Percentiles rank a stretch among this genome's conserved stretches.
These are phyloP conservation scores for Aspergillus ochraceus DNA, from an alignment of 2,329 filamentous ascomycete species.

Conservation along the genomic window DNA sequence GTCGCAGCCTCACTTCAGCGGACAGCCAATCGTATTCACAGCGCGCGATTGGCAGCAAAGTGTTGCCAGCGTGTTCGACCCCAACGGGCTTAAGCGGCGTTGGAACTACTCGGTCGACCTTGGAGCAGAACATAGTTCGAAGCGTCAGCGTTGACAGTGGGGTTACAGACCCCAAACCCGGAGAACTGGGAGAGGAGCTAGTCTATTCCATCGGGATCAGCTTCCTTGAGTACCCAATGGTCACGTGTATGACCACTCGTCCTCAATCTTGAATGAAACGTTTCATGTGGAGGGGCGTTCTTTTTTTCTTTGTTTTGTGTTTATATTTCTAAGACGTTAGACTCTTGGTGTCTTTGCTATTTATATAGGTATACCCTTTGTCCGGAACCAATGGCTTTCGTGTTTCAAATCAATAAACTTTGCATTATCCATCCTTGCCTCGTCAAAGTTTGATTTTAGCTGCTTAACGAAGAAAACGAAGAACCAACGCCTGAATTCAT, in stretches of 20 bases:
- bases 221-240: neutral
- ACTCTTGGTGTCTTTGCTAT: neutral
- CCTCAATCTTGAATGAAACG: too few species aligned
- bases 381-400: neutral
- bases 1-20: conserved; percentile 34
- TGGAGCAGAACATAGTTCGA: conserved; percentile 27
- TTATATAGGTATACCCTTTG: neutral
- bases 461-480: neutral
- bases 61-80: conserved; percentile 50
- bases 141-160: conserved; percentile 32
- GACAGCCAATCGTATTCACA: conserved; percentile 41
- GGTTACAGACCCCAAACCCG: neutral
- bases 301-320: neutral
- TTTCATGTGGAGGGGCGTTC: too few species aligned
- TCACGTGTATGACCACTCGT: neutral
- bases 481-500: neutral
- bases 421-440: neutral
- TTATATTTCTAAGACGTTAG: neutral
- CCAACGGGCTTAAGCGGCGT: conserved; percentile 45
- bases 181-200: neutral
- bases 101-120: conserved; percentile 43
- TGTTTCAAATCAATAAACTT: neutral
- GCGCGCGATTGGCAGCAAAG: conserved; percentile 50
- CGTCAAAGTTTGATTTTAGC: neutral
- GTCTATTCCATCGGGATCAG: neutral